These are phyloP conservation scores for Galerina sulciceps DNA, from an alignment of 768 basidiomycete genomes.

Conservation along the genomic window DNA sequence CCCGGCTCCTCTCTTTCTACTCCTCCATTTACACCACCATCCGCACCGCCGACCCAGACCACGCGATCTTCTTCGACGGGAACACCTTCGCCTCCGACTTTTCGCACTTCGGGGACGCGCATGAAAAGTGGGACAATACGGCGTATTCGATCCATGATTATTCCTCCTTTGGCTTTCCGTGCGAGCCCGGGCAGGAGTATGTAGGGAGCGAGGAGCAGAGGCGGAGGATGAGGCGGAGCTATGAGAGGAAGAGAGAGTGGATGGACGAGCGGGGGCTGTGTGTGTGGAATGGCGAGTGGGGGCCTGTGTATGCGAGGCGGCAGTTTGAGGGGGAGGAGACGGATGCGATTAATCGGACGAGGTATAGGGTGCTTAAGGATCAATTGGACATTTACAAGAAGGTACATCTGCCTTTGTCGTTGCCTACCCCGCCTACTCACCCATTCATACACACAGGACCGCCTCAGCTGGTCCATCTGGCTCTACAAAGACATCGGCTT, in stretches of 20 bases:
- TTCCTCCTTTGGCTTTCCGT: constrained; percentile 74
- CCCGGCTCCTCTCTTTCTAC: constrained; percentile 68
- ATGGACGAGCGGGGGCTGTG: constrained; percentile 69
- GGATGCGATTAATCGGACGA: constrained; percentile 64
- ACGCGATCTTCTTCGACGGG: constrained; percentile 81
- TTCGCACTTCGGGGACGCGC: constrained; percentile 68
- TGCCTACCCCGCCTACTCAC: too few relatives aligned
- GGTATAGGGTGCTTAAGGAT: constrained; percentile 71
- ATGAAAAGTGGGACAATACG: constrained; percentile 68
- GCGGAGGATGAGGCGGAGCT: constrained; percentile 54
- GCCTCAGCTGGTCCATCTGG: constrained; percentile 85
- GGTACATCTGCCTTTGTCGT: constrained; percentile 40
- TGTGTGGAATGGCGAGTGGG: constrained; percentile 86
- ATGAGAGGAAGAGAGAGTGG: constrained; percentile 77
- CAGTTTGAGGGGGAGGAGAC: constrained; percentile 62
- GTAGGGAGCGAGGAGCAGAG: constrained; percentile 56
- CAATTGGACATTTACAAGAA: constrained; percentile 75
- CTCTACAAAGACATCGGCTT: constrained; percentile 87
- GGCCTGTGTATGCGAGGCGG: constrained; percentile 76
- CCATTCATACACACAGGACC: too few relatives aligned
- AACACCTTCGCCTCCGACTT: constrained; percentile 86
- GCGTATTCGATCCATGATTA: constrained; percentile 85
- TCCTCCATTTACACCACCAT: constrained; percentile 73
- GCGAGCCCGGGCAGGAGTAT: constrained; percentile 63
- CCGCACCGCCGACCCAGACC: constrained; percentile 67